phyloP scores from a whole-genome alignment of 1,284 basidiomycete genomes.

The Garcileccinum viscosum region DNA sequence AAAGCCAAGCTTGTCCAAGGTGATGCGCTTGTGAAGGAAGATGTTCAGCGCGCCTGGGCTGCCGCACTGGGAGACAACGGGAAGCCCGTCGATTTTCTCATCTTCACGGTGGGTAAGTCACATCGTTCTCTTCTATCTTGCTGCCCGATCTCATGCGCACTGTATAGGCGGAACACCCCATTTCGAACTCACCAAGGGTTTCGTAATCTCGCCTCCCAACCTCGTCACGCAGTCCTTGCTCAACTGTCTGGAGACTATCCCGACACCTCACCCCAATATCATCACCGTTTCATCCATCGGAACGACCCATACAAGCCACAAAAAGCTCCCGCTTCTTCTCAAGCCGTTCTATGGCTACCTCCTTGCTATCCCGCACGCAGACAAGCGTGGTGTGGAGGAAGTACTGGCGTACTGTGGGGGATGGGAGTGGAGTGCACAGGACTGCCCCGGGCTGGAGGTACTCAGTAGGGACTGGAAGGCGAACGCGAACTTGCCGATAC shows the following conservation, averaged over 20 bases:
- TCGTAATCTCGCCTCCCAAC: conserved; percentile 31
- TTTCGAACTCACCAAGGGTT: conserved; percentile 34
- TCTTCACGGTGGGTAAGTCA: conserved; percentile 33
- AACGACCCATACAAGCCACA: conserved; percentile 50
- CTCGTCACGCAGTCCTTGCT: conserved; percentile 38
- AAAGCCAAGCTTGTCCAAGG: conserved; percentile 52
- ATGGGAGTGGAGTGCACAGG: conserved; percentile 48
- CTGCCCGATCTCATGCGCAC: not conserved
- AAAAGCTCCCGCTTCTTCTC: conserved; percentile 52
- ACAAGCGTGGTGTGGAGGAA: conserved; percentile 64
- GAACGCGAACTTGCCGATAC: conserved; percentile 40
- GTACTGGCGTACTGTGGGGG: conserved; percentile 52
- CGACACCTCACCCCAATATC: conserved; percentile 50
- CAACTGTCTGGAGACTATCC: conserved; percentile 38
- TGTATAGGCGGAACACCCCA: conserved; percentile 25
- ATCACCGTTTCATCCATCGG: conserved; percentile 61
- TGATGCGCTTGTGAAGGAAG: conserved; percentile 52
- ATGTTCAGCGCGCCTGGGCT: conserved; percentile 51
- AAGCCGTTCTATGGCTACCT: conserved; percentile 52
- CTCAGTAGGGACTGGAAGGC: conserved; percentile 49
- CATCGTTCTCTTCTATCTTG: too few relatives aligned
- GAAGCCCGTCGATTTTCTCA: conserved; percentile 32
- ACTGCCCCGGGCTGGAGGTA: conserved; percentile 44
- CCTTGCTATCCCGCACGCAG: conserved; percentile 53
- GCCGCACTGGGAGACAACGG: conserved; percentile 30